Evolutionary conservation across 805 yeast species (phyloP), one percentile per base, ranked within the genome.

Genomic region (Starmera dryadoides): DNA sequence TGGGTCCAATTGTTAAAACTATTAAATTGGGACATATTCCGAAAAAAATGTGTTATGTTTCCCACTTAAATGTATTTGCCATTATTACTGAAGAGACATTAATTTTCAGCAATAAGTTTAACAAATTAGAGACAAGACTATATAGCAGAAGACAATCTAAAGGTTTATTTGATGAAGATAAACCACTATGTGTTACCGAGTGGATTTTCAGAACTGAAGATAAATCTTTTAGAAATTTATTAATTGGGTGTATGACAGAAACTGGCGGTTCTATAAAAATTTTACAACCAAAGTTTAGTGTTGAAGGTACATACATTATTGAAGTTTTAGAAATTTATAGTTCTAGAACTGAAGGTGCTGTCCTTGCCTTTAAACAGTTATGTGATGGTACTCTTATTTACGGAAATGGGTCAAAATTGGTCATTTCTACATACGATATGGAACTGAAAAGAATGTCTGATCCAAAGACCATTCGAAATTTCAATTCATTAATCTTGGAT

Each of bases 171-270:
- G 40, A 42, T 0, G 45, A 49, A 6, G 66, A 60, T 33, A 50
- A 37, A 4, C 64, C 67, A 1, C 30, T 54, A 8, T 47, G 58
- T 7, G 21, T 66, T 4, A 45, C 57, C n/a, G 59, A 57, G 35
- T 66, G 70, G 71, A 47, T 50, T 14, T 48, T 64, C 3, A 52
- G 53, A 1, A 42, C 44, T 2, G 22, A 40, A 0, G 47, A 35
- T 9, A 49, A 45, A 41, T 39, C 49, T 14, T 50, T 45, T 22
- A 49, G 55, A 37, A 47, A 58, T 33, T 25, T 66, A 8, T 42
- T 66, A 9, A 39, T 67, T 18, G 70, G 71, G 1, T 64, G 68
- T 40, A 36, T 37, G 10, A 38, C 46, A 1, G 40, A 39, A 3
- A 15, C 16, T 38, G 54, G 53, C 9, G 59, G 58, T 1, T 42